phyloP scores from a whole-genome alignment of 176 grass and related monocot species.

The Musa acuminata region DNA sequence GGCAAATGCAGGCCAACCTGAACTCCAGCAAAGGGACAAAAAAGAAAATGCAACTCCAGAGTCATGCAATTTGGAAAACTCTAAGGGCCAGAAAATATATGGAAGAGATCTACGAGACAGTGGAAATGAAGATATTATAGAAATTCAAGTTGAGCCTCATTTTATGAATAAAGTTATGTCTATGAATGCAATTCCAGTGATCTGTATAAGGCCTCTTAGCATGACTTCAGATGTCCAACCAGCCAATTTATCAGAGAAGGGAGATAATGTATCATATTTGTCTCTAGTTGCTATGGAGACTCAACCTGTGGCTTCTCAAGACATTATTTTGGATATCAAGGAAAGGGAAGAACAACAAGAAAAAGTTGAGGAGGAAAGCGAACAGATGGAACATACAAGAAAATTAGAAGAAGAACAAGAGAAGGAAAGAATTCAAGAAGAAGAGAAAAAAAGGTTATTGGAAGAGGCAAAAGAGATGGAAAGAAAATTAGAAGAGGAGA shows the following conservation, averaged over 20 bases:
- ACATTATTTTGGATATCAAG: constrained; percentile 17
- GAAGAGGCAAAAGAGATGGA: constrained; percentile 25
- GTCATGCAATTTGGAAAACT: constrained; percentile 22
- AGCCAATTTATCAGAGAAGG: constrained; percentile 27
- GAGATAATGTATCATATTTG: constrained; percentile 13
- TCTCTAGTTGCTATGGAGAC: constrained; percentile 19
- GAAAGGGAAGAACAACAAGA: constrained; percentile 18
- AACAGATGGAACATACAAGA: constrained; percentile 15
- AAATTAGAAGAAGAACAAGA: constrained; percentile 8
- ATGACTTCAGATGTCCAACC: constrained; percentile 20
- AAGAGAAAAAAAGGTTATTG: constrained; percentile 12
- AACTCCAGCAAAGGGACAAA: constrained; percentile 22
- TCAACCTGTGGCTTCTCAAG: constrained; percentile 15
- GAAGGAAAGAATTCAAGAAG: constrained; percentile 6
- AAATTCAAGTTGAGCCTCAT: constrained; percentile 23
- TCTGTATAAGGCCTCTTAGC: constrained; percentile 6
- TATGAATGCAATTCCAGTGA: constrained; percentile 13
- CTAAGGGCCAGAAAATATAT: constrained; percentile 12
- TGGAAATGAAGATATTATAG: constrained; percentile 23
- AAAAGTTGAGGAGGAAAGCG: constrained; percentile 21
- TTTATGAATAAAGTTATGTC: constrained; percentile 18
- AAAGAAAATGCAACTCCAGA: constrained; percentile 15
- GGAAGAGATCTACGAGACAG: not conserved
- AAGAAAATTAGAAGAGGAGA: constrained; percentile 22
- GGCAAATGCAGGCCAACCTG: constrained; percentile 16